Percentiles rank a stretch among this genome's conserved stretches.
These are phyloP conservation scores for Dictyostelium capitatum DNA, from an alignment of 78 protist genomes.

Conservation along the genomic window DNA sequence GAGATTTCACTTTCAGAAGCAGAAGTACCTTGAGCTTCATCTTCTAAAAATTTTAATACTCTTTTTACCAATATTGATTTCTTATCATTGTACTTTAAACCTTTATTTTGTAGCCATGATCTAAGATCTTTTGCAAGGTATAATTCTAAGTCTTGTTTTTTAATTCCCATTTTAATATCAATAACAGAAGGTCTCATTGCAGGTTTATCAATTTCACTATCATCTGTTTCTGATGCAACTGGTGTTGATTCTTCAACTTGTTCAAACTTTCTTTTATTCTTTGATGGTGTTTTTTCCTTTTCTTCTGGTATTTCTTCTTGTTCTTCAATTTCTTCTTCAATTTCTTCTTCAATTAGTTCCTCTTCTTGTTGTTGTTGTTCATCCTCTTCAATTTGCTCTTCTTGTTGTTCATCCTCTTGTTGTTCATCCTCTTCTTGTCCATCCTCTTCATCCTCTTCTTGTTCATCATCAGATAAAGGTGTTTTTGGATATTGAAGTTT, in stretches of 20 bases:
- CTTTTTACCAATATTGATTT: constrained; percentile 8
- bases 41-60: constrained; percentile 1
- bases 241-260: not conserved
- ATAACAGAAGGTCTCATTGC: constrained; percentile 21
- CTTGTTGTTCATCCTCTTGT: not conserved
- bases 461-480: constrained; percentile 9
- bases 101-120: not conserved
- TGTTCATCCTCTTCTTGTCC: not conserved
- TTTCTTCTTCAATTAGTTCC: not conserved
- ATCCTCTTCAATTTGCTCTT: not conserved
- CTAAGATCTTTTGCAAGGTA: constrained; percentile 6
- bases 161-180: constrained; percentile 25
- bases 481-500: constrained; percentile 13
- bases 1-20: constrained; percentile 11
- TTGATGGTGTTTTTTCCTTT: not conserved
- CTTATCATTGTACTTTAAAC: constrained; percentile 24
- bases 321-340: not conserved
- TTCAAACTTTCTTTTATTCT: not conserved
- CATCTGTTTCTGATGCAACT: not conserved
- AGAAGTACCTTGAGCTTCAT: not conserved
- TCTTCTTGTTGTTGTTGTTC: not conserved
- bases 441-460: not conserved
- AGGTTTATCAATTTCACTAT: constrained; percentile 23
- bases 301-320: not conserved
- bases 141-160: not conserved